These are phyloP conservation scores for Prosopis cineraria DNA, from an alignment of 306 rosid species.

Conservation along the genomic window DNA sequence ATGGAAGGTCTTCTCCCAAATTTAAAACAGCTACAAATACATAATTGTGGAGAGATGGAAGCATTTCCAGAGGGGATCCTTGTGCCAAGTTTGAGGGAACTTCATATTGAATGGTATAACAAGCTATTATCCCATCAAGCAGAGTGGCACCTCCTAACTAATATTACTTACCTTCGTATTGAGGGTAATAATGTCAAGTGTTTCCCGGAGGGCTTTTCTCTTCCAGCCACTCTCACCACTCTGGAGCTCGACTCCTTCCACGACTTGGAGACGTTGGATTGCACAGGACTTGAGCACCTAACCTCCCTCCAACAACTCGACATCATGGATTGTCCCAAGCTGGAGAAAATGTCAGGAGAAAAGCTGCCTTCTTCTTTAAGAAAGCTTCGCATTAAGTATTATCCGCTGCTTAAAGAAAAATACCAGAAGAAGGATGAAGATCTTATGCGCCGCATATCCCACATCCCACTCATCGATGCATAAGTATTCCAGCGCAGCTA, in stretches of 20 bases:
- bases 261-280: background rate
- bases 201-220: background rate
- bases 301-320: background rate
- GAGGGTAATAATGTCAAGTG: background rate
- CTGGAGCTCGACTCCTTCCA: rapidly evolving
- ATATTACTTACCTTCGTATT: background rate
- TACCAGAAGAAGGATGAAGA: background rate
- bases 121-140: background rate
- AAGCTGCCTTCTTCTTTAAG: conserved; percentile 18
- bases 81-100: background rate
- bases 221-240: background rate
- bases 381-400: rapidly evolving
- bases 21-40: background rate
- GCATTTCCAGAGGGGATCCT: background rate
- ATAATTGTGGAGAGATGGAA: rapidly evolving
- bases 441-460: background rate
- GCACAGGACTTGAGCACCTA: background rate
- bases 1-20: background rate
- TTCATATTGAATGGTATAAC: background rate
- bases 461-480: background rate
- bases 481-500: too few relatives aligned
- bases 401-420: background rate
- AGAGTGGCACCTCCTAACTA: background rate
- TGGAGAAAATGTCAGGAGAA: conserved; percentile 16
- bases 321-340: rapidly evolving